Evolutionary conservation across 2,329 filamentous ascomycete genomes (phyloP).

Genomic region (Pseudohalonectria lignicola): DNA sequence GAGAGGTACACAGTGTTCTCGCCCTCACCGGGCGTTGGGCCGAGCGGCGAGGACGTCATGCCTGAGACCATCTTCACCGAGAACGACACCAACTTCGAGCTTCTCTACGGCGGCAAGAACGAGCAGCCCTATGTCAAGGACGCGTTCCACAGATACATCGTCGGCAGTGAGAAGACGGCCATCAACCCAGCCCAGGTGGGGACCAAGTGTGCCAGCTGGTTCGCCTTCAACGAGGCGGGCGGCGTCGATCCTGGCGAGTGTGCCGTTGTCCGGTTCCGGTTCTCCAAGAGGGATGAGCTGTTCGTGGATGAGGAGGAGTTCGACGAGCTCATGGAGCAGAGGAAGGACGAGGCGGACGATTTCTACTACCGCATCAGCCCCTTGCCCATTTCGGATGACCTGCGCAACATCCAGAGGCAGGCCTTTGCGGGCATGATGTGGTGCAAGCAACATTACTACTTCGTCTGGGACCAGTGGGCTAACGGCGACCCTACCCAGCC

Average conservation of each 20-base stretch:
- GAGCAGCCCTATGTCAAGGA: constrained; percentile 83
- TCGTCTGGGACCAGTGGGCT: constrained; percentile 96
- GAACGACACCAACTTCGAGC: constrained; percentile 82
- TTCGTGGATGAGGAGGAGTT: constrained; percentile 90
- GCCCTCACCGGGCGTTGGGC: constrained; percentile 76
- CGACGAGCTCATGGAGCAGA: constrained; percentile 79
- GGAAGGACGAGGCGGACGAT: constrained; percentile 84
- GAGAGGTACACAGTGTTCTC: constrained; percentile 77
- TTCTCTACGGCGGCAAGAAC: constrained; percentile 70
- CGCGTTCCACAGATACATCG: constrained; percentile 82
- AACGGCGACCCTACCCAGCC: constrained; percentile 86
- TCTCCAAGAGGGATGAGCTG: constrained; percentile 63
- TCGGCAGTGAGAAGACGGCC: constrained; percentile 67
- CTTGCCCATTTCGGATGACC: constrained; percentile 83
- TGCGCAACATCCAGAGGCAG: constrained; percentile 90
- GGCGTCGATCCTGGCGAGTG: constrained; percentile 86
- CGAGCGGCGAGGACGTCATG: constrained; percentile 70
- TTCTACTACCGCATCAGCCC: constrained; percentile 93
- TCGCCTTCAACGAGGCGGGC: constrained; percentile 78
- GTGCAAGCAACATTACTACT: constrained; percentile 95
- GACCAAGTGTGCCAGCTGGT: constrained; percentile 89
- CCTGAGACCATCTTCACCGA: constrained; percentile 86
- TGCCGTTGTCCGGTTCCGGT: constrained; percentile 83
- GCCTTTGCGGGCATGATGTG: constrained; percentile 96
- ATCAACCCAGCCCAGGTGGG: constrained; percentile 72